Base-by-base conservation (phyloP, 148 eudicot species). In the Pouteria glomerata region DNA sequence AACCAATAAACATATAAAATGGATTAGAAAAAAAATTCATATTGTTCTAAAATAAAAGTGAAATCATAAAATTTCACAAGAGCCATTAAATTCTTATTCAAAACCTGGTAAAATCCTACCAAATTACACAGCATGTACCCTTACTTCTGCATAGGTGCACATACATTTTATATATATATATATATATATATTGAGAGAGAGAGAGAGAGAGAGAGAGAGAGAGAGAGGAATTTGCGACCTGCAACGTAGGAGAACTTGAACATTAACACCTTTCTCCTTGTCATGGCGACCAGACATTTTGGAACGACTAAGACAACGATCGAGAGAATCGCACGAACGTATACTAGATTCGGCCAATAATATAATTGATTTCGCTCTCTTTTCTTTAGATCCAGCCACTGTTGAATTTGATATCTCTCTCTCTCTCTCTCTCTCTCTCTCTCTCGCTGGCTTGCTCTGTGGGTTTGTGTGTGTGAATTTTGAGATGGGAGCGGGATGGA, bases 181-280 rank as follows among this genome's bases (percentile, higher is more conserved):
- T 14, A 24, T 2, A 48, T 3, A n/a, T 3, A 31, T 31, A 29
- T 39, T 19, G 14, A 30, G 29, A 31, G 5, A 27, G 11, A 50
- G 4, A 35, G n/a, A 44, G 64, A 15, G 0, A 29, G 30, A 45
- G 18, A 44, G 13, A 44, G 35, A 35, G 29, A 57, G 6, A 31
- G 18, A 31, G 57, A 16, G 2, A 12, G 27, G 27, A 39, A 15
- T 7, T 10, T 12, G 41, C 26, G 77, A 91, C 97, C 98, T 89
- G 89, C 98, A 94, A 58, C 98, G 97, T 44, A 94, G 96, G 50
- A 94, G 84, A 10, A 94, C 98, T 79, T 92, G 98, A 29, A 92
- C 98, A 69, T 90, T 90, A 1, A 90, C 96, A 2, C 96, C 92
- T 63, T 88, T 86, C 74, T 90, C 93, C 56, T 85, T 88, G 57